A percentile compares a stretch with the other conserved stretches of the same genome.
Evolutionary conservation across 176 grass and related monocot species (phyloP).

Genomic region (Aegilops sharonensis): DNA sequence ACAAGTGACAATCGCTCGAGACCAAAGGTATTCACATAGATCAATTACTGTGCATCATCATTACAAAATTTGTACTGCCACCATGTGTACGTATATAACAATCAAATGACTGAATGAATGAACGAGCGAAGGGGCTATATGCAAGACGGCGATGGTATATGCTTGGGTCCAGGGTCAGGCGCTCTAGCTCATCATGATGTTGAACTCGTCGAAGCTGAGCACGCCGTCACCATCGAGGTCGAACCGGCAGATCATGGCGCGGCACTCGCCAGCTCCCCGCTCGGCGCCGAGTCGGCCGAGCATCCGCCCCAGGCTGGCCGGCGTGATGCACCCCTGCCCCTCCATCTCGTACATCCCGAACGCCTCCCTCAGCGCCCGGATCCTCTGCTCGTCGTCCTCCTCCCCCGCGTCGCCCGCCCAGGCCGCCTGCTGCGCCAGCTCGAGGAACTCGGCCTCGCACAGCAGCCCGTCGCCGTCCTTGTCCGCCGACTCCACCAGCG

Average conservation of each 20-base stretch:
- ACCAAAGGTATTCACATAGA: too few relatives aligned
- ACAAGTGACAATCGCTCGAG: too few relatives aligned
- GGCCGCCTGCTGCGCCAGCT: constrained; percentile 13
- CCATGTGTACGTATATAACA: too few relatives aligned
- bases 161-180: neutral
- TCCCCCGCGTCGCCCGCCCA: neutral
- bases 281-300: constrained; percentile 19
- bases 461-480: constrained; percentile 44
- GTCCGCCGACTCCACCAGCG: constrained; percentile 34
- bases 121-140: neutral
- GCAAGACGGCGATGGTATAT: neutral
- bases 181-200: constrained; percentile 42
- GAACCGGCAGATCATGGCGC: constrained; percentile 48
- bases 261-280: constrained; percentile 32
- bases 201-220: constrained; percentile 58
- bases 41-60: too few relatives aligned
- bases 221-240: constrained; percentile 50
- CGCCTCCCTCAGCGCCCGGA: neutral
- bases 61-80: too few relatives aligned
- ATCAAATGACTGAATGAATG: neutral
- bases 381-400: neutral
- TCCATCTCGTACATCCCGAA: constrained; percentile 49
- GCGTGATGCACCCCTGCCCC: constrained; percentile 35
- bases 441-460: constrained; percentile 30
- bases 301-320: constrained; percentile 30